These are phyloP conservation scores for Pestalotiopsis sp. DNA, from an alignment of 2,329 filamentous ascomycete genomes.

Conservation along the genomic window DNA sequence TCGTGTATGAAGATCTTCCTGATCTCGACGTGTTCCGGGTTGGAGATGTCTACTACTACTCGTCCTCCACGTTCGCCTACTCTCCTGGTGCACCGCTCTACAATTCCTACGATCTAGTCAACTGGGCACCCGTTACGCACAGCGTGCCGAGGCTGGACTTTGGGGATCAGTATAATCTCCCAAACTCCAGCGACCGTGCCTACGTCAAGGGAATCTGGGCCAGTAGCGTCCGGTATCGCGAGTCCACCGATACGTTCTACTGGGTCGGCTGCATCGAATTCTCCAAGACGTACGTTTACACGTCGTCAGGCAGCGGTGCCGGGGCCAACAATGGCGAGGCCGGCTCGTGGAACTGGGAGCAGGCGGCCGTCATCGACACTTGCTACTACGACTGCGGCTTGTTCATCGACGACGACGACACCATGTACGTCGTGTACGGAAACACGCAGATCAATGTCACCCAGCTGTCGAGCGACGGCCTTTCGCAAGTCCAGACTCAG, in stretches of 20 bases:
- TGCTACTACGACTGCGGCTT: slow-evolving; percentile 63
- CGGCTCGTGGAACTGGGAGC: slow-evolving; percentile 6
- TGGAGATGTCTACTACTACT: slow-evolving; percentile 44
- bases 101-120: slow-evolving; percentile 51
- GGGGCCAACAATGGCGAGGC: background rate
- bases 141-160: slow-evolving; percentile 32
- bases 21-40: slow-evolving; percentile 51
- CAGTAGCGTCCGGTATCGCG: slow-evolving; percentile 23
- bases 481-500: slow-evolving; percentile 32
- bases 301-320: slow-evolving; percentile 31
- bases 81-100: slow-evolving; percentile 53
- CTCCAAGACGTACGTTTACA: slow-evolving; percentile 55
- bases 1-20: slow-evolving; percentile 52
- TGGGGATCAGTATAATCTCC: slow-evolving; percentile 19
- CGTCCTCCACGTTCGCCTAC: slow-evolving; percentile 51
- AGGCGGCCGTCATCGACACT: slow-evolving; percentile 27
- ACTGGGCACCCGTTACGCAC: slow-evolving; percentile 41
- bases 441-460: slow-evolving; percentile 51
- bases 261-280: slow-evolving; percentile 58
- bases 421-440: slow-evolving; percentile 60
- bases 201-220: slow-evolving; percentile 28
- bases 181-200: slow-evolving; percentile 13
- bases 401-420: slow-evolving; percentile 59
- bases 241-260: slow-evolving; percentile 23
- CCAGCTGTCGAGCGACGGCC: slow-evolving; percentile 51